Evolutionary conservation across 148 eudicot species (phyloP).

Genomic region (Heliamphora exappendiculata): DNA sequence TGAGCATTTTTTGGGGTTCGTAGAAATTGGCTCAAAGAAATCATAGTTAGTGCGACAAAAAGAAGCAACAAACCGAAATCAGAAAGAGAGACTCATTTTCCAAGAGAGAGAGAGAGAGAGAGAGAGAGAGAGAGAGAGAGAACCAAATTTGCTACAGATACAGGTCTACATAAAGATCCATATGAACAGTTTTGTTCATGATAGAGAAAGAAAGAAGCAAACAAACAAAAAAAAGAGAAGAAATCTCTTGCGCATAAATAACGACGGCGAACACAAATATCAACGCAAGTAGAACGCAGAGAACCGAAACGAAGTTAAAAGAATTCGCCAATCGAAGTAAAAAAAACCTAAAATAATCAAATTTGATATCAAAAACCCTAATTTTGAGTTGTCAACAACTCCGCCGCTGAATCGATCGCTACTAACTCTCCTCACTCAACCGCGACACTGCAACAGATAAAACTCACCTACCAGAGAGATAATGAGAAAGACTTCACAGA

Average conservation of each 20-base stretch:
- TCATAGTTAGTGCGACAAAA: not conserved
- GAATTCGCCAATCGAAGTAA: not conserved
- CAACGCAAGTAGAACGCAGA: not conserved
- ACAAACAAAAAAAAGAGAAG: not conserved
- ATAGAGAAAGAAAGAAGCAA: no score
- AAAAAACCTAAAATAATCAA: not conserved
- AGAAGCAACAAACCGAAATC: not conserved
- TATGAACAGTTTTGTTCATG: no score
- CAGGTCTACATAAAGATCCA: not conserved
- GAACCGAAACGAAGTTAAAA: not conserved
- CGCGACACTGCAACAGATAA: not conserved
- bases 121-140: not conserved
- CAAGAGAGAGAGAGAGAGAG: no score
- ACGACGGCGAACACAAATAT: no score
- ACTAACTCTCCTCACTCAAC: not conserved
- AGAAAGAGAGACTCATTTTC: not conserved
- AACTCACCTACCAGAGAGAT: not conserved
- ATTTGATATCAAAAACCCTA: not conserved
- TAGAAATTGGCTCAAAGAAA: not conserved
- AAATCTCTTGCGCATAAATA: not conserved
- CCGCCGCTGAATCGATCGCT: not conserved
- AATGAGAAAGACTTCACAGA: constrained; percentile 15
- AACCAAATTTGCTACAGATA: not conserved
- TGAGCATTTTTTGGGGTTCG: no score
- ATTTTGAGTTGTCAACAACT: not conserved